Evolutionary conservation across 1,284 basidiomycete genomes (phyloP).

Genomic region (Pholiota adiposa): DNA sequence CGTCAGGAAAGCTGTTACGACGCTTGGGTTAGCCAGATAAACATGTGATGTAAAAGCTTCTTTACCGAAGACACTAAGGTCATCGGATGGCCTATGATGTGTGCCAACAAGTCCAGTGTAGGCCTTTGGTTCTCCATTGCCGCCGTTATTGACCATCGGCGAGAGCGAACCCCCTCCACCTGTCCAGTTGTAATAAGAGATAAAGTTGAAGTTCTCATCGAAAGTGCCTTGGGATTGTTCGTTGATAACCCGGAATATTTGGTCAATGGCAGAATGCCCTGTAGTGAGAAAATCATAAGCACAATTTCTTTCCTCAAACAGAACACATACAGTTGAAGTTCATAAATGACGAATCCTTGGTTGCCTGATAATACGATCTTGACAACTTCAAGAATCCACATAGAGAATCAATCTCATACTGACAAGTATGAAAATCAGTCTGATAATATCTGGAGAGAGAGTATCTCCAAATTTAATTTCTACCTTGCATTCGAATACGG

Average conservation of each 20-base stretch:
- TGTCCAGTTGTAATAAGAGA: constrained; percentile 83
- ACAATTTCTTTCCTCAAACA: not conserved
- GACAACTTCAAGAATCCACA: constrained; percentile 81
- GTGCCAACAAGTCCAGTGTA: constrained; percentile 72
- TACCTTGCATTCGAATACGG: constrained; percentile 82
- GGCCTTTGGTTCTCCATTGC: constrained; percentile 71
- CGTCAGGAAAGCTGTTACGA: constrained; percentile 63
- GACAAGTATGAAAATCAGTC: not conserved
- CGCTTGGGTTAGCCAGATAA: not conserved
- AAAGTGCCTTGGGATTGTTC: constrained; percentile 78
- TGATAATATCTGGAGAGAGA: not conserved
- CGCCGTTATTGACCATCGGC: constrained; percentile 65
- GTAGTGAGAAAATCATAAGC: constrained; percentile 1
- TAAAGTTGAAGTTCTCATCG: constrained; percentile 69
- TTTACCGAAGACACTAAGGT: constrained; percentile 69
- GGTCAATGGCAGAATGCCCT: constrained; percentile 74
- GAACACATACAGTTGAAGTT: constrained; percentile 62
- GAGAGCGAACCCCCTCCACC: constrained; percentile 65
- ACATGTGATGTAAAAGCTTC: not conserved
- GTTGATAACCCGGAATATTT: constrained; percentile 74
- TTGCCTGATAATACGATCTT: constrained; percentile 69
- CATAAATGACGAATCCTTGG: constrained; percentile 72
- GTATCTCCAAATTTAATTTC: not conserved
- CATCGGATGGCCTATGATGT: constrained; percentile 78
- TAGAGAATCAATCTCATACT: constrained; percentile 80